Percentiles rank a stretch among this genome's conserved stretches.
Conservation (phyloP, 805 yeast genomes). For the Wickerhamiella domercqiae region DNA sequence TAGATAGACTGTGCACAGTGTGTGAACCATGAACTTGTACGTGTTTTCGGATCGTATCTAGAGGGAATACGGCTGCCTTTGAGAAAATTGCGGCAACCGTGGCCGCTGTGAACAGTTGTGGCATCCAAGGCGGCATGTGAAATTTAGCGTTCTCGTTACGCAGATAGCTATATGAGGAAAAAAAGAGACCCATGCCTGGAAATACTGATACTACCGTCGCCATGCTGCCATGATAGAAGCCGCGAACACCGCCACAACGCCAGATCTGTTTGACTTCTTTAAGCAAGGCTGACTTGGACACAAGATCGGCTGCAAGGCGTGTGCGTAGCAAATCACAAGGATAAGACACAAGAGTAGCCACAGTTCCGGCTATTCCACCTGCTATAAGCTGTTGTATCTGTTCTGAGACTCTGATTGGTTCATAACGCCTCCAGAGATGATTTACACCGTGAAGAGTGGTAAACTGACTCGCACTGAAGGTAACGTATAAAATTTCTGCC, state of each 20-base stretch:
- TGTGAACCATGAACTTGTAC: slow-evolving; percentile 42
- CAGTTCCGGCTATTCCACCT: slow-evolving; percentile 65
- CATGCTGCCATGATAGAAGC: slow-evolving; percentile 35
- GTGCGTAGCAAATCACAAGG: slow-evolving; percentile 89
- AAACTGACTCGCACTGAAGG: slow-evolving; percentile 80
- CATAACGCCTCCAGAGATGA: slow-evolving; percentile 8
- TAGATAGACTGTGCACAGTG: slow-evolving; percentile 4
- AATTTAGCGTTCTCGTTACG: slow-evolving; percentile 7
- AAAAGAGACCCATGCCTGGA: slow-evolving; percentile 58
- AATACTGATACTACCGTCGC: slow-evolving; percentile 48
- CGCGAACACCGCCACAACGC: slow-evolving; percentile 29
- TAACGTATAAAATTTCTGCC: slow-evolving; percentile 69
- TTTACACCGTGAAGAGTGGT: slow-evolving; percentile 49
- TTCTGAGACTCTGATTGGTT: slow-evolving; percentile 18
- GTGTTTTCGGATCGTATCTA: slow-evolving; percentile 69
- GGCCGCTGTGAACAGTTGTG: slow-evolving; percentile 34
- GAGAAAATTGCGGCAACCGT: slow-evolving; percentile 61
- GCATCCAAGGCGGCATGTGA: slow-evolving; percentile 6
- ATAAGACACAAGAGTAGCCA: slow-evolving; percentile 61
- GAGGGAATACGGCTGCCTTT: slow-evolving; percentile 64
- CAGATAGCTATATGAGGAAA: slow-evolving; percentile 14
- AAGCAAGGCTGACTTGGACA: slow-evolving; percentile 12
- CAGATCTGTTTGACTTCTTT: slow-evolving; percentile 25
- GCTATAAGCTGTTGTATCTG: slow-evolving; percentile 36
- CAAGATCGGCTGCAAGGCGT: slow-evolving; percentile 52